Evolutionary conservation across 2,329 filamentous ascomycete genomes (phyloP).

Genomic region (Chaetomiaceae sp.): DNA sequence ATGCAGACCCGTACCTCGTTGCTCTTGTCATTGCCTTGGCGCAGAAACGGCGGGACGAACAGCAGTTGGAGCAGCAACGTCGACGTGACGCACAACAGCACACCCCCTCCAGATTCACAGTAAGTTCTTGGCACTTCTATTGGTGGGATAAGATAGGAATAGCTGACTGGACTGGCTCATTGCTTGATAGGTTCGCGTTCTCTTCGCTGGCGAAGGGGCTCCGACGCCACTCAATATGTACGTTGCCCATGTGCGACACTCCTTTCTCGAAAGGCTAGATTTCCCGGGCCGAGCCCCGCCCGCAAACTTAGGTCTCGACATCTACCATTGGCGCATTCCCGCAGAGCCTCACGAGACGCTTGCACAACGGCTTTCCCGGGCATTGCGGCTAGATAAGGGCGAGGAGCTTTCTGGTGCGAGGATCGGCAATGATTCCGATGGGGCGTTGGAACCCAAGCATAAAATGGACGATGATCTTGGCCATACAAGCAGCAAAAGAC

Average conservation of each 20-base stretch:
- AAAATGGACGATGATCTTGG: no score
- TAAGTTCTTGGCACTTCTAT: not conserved
- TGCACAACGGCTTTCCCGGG: not conserved
- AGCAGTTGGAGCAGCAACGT: not conserved
- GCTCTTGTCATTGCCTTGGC: not conserved
- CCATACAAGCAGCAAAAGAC: no score
- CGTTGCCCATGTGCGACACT: not conserved
- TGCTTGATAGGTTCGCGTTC: not conserved
- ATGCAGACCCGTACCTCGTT: not conserved
- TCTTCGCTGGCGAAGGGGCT: not conserved
- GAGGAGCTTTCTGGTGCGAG: no score
- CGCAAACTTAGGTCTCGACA: not conserved
- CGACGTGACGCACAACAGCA: not conserved
- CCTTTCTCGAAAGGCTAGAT: slow-evolving; percentile 2
- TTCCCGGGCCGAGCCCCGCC: not conserved
- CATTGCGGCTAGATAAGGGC: not conserved
- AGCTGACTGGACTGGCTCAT: no score
- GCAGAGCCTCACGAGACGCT: not conserved
- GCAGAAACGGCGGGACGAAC: no score
- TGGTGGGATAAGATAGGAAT: no score
- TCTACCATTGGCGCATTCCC: not conserved
- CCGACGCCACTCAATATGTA: not conserved
- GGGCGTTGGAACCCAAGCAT: no score
- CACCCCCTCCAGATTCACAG: not conserved
- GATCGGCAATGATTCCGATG: no score